Percentiles rank a stretch among this genome's conserved stretches.
Conservation (phyloP, 306 rosid genomes). For the Lathyrus tuberosus region DNA sequence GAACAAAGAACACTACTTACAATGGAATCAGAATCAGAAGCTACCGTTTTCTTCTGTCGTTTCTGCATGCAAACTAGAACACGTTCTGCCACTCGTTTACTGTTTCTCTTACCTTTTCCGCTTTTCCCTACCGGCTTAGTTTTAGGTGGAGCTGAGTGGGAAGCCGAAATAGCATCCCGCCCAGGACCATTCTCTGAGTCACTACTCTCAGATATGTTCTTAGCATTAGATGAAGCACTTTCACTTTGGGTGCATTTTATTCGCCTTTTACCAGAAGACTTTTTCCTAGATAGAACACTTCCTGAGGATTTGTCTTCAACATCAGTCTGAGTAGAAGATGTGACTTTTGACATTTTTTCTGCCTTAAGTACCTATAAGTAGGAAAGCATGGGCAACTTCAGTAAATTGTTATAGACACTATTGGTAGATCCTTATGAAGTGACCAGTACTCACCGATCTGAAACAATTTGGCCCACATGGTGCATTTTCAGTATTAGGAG, state of each 20-base stretch:
- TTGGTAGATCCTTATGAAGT: conserved; percentile 25
- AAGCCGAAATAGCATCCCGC: conserved; percentile 55
- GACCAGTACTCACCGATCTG: conserved; percentile 60
- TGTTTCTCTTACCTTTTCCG: conserved; percentile 79
- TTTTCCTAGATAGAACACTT: conserved; percentile 61
- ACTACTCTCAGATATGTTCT: conserved; percentile 84
- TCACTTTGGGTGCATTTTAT: conserved; percentile 75
- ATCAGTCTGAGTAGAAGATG: conserved; percentile 58
- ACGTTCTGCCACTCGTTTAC: conserved; percentile 94
- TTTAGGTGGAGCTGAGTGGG: conserved; percentile 60
- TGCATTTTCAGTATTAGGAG: conserved; percentile 64
- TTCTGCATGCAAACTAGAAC: conserved; percentile 87
- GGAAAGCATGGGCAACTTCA: conserved; percentile 40
- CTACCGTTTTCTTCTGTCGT: conserved; percentile 75
- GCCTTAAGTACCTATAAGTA: conserved; percentile 64
- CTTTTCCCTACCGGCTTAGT: conserved; percentile 58
- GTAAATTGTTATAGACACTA: conserved; percentile 23
- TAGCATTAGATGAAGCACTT: conserved; percentile 94
- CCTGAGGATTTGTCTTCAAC: conserved; percentile 70
- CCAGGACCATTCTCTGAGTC: conserved; percentile 91
- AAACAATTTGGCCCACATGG: conserved; percentile 87
- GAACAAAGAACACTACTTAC: conserved; percentile 61
- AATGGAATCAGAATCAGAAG: conserved; percentile 81
- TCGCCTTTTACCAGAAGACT: conserved; percentile 66
- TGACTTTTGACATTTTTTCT: conserved; percentile 52